Evolutionary conservation across 768 basidiomycete species (phyloP).

Genomic region (Mycena amicta): DNA sequence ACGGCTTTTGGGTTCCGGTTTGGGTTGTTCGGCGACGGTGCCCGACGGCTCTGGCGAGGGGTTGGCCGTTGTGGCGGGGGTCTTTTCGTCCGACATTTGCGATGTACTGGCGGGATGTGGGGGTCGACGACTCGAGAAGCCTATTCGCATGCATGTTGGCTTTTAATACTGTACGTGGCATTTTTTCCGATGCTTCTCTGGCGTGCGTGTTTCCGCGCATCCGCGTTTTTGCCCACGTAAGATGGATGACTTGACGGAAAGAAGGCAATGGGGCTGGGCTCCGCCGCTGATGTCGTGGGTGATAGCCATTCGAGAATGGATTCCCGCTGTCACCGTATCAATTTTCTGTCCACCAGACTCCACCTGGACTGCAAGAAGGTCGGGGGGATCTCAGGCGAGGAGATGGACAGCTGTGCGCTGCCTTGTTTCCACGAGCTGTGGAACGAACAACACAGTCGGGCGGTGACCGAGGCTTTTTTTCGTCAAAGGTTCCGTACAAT

Average conservation of each 20-base stretch:
- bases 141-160: background rate
- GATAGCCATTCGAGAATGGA: background rate
- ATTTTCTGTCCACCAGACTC: background rate
- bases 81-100: background rate
- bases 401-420: too few species aligned
- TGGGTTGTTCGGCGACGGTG: background rate
- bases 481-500: too few species aligned
- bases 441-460: too few species aligned
- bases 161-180: background rate
- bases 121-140: background rate
- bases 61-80: background rate
- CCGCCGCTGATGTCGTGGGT: background rate
- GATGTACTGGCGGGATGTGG: background rate
- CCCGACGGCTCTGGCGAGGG: background rate
- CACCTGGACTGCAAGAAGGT: background rate
- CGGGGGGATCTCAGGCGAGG: background rate
- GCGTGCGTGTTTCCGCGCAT: background rate
- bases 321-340: background rate
- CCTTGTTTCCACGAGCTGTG: too few species aligned
- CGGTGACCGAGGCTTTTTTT: too few species aligned
- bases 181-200: background rate
- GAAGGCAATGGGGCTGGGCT: background rate
- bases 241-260: background rate
- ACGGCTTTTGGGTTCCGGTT: constrained; percentile 9
- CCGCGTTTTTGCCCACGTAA: background rate